Base-by-base conservation (phyloP, 768 basidiomycete species). In the Lentinula guzmanii region DNA sequence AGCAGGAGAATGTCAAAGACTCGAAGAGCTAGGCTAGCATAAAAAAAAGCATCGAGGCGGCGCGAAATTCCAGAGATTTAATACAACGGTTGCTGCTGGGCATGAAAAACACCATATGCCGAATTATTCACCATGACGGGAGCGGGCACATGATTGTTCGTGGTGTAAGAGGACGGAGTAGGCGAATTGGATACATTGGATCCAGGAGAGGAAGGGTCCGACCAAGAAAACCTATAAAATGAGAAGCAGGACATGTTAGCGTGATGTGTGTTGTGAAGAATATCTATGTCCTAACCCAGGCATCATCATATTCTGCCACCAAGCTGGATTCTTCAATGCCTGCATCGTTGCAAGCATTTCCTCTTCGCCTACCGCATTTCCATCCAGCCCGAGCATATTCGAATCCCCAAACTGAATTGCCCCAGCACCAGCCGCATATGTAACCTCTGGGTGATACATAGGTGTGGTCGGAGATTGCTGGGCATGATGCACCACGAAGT, bases 281-380 rank as follows among this genome's bases (percentile, higher is more conserved):
- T 9, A 21, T n/a, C 28, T 28, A 37, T 43, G 52, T 5, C 58
- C 73, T 51, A 70, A 88, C 86, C 90, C 90, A 41, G 90, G 90
- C 87, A 92, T 89, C 89, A 91, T 88, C 85, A 90, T 87, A 53
- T 82, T 88, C 48, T 80, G 73, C 89, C 88, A 91, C 82, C 85
- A 92, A 7, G 75, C 79, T 2, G 85, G 85, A 54, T 86, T 89
- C 63, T 87, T 86, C 60, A 93, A 76, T 33, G 84, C 84, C 54
- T 84, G 81, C 86, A 92, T 87, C 18, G 88, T 82, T 0, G 89
- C 90, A 63, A 89, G 76, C 71, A 84, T 80, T 50, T 87, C 77
- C 0, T 77, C 82, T 45, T 82, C 86, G 2, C 51, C 51, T 13
- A 45, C 62, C 37, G 48, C 52, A 24, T 66, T 70, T 9, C 64